Conservation (phyloP, 768 basidiomycete species). For the Boletus coccyginus region DNA sequence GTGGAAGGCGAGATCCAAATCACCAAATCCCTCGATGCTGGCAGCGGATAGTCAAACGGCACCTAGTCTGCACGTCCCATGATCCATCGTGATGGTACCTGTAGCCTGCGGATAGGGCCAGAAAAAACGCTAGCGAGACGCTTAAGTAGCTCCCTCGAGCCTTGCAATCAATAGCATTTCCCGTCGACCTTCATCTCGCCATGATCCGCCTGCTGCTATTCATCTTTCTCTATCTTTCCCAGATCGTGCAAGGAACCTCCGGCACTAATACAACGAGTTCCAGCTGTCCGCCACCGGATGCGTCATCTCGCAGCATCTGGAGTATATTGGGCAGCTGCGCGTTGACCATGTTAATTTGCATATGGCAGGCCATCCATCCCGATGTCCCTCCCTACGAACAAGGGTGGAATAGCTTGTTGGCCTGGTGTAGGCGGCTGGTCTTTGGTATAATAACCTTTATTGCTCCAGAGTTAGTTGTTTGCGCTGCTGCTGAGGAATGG, state of each 20-base stretch:
- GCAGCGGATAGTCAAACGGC: too few relatives aligned
- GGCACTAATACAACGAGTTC: too few relatives aligned
- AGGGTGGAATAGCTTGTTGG: too few relatives aligned
- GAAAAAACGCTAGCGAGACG: too few relatives aligned
- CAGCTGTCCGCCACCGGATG: background rate
- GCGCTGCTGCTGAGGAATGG: background rate
- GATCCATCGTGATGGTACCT: too few relatives aligned
- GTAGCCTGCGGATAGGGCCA: too few relatives aligned
- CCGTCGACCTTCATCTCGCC: background rate
- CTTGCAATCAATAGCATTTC: background rate
- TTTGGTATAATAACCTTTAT: background rate
- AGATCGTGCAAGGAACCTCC: background rate
- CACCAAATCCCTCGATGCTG: too few relatives aligned
- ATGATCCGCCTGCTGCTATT: background rate
- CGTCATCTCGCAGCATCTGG: background rate
- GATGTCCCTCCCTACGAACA: background rate
- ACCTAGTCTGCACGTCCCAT: too few relatives aligned
- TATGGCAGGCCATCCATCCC: background rate
- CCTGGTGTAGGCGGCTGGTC: too few relatives aligned
- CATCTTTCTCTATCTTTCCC: background rate
- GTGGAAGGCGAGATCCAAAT: too few relatives aligned
- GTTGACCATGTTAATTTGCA: background rate
- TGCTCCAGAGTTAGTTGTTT: background rate
- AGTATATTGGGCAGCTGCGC: background rate
- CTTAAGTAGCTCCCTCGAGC: too few relatives aligned